These are phyloP conservation scores for Takakia lepidozioides DNA, from an alignment of 225 moss, liverwort and hornwort genomes.

Conservation along the genomic window DNA sequence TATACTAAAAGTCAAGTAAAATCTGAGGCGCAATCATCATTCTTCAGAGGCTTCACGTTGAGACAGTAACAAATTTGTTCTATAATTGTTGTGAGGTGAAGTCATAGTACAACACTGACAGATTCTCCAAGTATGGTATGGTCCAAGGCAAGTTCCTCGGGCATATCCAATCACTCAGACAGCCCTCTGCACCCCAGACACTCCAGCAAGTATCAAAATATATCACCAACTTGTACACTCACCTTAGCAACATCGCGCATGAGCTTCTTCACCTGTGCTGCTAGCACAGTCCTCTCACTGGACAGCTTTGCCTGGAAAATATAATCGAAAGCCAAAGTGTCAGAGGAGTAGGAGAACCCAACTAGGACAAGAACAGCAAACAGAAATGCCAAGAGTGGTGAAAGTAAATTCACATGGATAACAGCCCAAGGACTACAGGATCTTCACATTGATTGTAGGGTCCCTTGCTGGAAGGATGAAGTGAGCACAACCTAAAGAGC, in stretches of 20 bases:
- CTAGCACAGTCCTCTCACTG: constrained; percentile 67
- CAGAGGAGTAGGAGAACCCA: not conserved
- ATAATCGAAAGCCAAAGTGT: not conserved
- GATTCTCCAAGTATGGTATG: not conserved
- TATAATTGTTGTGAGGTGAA: not conserved
- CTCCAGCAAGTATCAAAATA: not conserved
- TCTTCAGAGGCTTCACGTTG: too few species aligned
- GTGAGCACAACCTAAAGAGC: not conserved
- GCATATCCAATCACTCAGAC: too few species aligned
- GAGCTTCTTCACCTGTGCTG: constrained; percentile 80
- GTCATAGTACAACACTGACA: not conserved
- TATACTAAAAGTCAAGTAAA: too few species aligned
- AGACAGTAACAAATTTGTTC: not conserved
- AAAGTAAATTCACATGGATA: too few species aligned
- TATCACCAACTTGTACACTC: constrained; percentile 1
- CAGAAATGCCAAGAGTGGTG: constrained; percentile 1
- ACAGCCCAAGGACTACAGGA: not conserved
- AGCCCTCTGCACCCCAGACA: not conserved
- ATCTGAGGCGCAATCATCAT: too few species aligned
- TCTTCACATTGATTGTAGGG: not conserved
- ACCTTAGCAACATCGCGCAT: constrained; percentile 90
- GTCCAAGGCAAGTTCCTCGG: not conserved
- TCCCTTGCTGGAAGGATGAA: not conserved
- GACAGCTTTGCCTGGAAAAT: constrained; percentile 52
- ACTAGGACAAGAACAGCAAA: not conserved